A percentile compares a stretch with the other conserved stretches of the same genome.
Conservation (phyloP, 2,329 filamentous ascomycete genomes). For the Xylariaceae sp. region DNA sequence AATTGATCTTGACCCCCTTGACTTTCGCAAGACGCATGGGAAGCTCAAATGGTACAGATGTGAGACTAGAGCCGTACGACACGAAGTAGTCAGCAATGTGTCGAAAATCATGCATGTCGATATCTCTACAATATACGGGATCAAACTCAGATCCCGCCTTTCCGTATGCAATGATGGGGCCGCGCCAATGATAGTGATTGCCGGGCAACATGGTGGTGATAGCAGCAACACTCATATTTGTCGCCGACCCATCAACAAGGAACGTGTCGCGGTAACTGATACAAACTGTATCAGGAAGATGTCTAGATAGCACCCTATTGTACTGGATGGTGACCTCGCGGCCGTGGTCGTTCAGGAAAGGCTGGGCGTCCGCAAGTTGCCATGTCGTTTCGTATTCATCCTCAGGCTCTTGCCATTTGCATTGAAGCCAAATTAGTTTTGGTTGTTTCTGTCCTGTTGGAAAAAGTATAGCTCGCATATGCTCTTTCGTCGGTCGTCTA, state of each 20-base stretch:
- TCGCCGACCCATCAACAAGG: too few species aligned
- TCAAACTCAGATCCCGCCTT: not conserved
- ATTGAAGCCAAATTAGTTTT: constrained; percentile 11
- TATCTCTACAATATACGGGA: not conserved
- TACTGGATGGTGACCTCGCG: not conserved
- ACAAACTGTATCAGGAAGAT: not conserved
- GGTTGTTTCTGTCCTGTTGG: constrained; percentile 1
- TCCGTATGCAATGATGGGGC: not conserved
- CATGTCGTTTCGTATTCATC: not conserved
- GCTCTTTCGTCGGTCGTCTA: not conserved
- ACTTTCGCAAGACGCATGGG: too few species aligned
- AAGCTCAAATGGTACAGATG: too few species aligned
- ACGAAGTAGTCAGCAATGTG: not conserved
- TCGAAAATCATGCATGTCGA: not conserved
- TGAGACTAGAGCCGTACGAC: not conserved
- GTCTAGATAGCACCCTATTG: not conserved
- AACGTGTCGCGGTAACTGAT: too few species aligned
- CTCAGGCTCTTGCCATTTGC: not conserved
- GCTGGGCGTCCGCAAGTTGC: not conserved
- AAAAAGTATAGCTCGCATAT: constrained; percentile 9
- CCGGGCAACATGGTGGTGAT: too few species aligned
- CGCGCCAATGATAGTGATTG: too few species aligned
- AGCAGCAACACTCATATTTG: too few species aligned
- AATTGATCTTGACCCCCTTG: not conserved
- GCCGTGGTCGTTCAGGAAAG: not conserved